These are phyloP conservation scores for Paratinospora sagittata DNA, from an alignment of 164 flowering plant genomes.

Conservation along the genomic window DNA sequence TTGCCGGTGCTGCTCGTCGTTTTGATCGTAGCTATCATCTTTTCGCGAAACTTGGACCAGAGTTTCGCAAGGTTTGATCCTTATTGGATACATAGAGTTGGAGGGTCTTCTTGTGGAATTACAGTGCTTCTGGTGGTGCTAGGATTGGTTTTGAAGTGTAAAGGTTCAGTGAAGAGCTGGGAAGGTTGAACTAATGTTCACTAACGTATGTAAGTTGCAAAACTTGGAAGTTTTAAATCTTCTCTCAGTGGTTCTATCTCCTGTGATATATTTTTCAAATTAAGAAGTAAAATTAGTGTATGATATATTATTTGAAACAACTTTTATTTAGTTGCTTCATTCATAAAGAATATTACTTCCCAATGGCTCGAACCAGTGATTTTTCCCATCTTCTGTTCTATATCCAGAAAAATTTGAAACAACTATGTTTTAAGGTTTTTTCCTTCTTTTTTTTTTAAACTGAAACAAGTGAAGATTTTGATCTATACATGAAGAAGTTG, in stretches of 20 bases:
- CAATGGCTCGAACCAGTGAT: no score
- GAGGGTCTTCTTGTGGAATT: slow-evolving; percentile 83
- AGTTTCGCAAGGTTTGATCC: slow-evolving; percentile 55
- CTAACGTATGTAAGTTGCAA: neutral
- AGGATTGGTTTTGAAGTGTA: slow-evolving; percentile 55
- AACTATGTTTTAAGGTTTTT: no score
- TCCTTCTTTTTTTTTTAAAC: no score
- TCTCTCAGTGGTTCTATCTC: neutral
- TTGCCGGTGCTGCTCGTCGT: slow-evolving; percentile 54
- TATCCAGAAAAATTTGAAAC: no score
- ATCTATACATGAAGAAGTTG: no score
- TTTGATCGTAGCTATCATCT: slow-evolving; percentile 42
- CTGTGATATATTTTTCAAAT: neutral
- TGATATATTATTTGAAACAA: no score
- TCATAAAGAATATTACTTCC: no score
- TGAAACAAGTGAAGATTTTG: no score
- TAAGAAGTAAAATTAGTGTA: neutral
- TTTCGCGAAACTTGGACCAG: slow-evolving; percentile 43
- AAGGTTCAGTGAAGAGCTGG: slow-evolving; percentile 26
- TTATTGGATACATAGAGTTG: slow-evolving; percentile 83
- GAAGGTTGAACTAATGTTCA: slow-evolving; percentile 8
- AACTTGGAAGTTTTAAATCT: neutral
- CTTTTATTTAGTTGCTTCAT: no score
- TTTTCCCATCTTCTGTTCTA: no score
- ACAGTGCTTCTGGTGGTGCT: slow-evolving; percentile 48